phyloP scores from a whole-genome alignment of 306 rosid genomes.

The Medicago arabica region DNA sequence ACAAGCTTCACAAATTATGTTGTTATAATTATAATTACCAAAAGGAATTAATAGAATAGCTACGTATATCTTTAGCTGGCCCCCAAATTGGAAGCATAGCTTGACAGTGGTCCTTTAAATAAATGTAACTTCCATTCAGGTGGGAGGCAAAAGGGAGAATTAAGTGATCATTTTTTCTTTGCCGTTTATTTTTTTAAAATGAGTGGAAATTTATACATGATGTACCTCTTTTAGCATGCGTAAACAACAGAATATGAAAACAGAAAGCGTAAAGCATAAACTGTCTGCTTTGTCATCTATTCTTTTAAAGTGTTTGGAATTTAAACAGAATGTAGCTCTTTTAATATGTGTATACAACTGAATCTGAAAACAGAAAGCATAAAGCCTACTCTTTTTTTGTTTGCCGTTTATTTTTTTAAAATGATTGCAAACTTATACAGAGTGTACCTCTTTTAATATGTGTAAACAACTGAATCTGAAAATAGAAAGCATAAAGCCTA shows the following conservation, averaged over 20 bases:
- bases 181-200: slow-evolving; percentile 37
- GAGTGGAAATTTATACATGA: slow-evolving; percentile 45
- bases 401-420: slow-evolving; percentile 38
- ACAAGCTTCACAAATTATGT: slow-evolving; percentile 62
- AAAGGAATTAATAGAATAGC: slow-evolving; percentile 63
- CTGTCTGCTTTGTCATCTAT: slow-evolving; percentile 33
- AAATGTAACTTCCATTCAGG: slow-evolving; percentile 60
- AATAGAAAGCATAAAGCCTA: slow-evolving; percentile 71
- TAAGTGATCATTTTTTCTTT: slow-evolving; percentile 43
- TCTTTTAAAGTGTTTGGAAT: slow-evolving; percentile 33
- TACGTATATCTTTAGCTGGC: slow-evolving; percentile 82
- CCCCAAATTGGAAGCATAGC: slow-evolving; percentile 71
- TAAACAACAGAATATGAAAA: slow-evolving; percentile 59
- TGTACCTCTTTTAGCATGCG: slow-evolving; percentile 57
- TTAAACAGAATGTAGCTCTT: slow-evolving; percentile 58
- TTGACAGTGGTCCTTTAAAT: slow-evolving; percentile 62
- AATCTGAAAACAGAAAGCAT: slow-evolving; percentile 60
- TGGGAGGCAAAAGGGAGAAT: slow-evolving; percentile 47
- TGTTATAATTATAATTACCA: slow-evolving; percentile 51
- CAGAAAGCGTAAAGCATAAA: slow-evolving; percentile 72
- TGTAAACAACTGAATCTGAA: slow-evolving; percentile 60
- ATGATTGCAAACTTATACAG: slow-evolving; percentile 43
- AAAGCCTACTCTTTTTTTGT: slow-evolving; percentile 60
- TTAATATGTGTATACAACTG: slow-evolving; percentile 54
- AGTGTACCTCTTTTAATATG: slow-evolving; percentile 60